Base-by-base conservation (phyloP, 2,329 filamentous ascomycete species). In the Camillea tinctor region DNA sequence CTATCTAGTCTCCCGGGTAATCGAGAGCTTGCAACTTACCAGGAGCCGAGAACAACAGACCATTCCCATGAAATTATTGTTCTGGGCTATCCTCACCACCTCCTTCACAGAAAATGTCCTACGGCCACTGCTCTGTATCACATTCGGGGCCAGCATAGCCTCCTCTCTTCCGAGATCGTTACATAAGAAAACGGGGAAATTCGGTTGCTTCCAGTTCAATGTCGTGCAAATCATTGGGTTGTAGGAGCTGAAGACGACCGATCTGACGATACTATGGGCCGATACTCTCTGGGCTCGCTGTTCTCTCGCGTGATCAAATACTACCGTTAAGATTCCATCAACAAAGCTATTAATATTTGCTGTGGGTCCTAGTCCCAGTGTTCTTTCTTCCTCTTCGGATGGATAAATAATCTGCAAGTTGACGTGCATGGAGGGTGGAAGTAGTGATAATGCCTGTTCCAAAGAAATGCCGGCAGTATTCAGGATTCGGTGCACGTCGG, bases 201-300 rank as follows among this genome's bases (percentile, higher is more conserved):
- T 99, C 2, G 95, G 95, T 75, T 99, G 95, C 76, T 99, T 99
- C 95, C 95, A 99, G 76, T 99, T 99, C 69, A 99, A 79, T 4
- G 94, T 93, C 17, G 92, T 96, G 77, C 95, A 99, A 20, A 98
- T 85, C 64, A 89, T 90, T 13, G 91, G 83, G 72, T 96, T 97
- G 76, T 94, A 97, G 21, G 92, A 96, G 69, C 92, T 96, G 74
- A 99, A 97, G 11, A 97, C 92, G 56, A 99, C 89, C 13, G 92
- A 96, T 49, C 93, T 84, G 67, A 95, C 88, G 17, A 88, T 86
- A 57, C 92, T 88, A 8, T 91, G 87, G 1, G 86, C 87, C 63
- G 80, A 78, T 61, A 88, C 82, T 60, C 88, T 81, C 48, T 75
- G 92, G 64, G 69, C 84, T 68, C 84, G 78, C 71, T 87, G 84